Percentiles rank a stretch among this genome's conserved stretches.
phyloP scores from a whole-genome alignment of 2,329 filamentous ascomycete genomes.

The Ambrosiella cleistominuta region DNA sequence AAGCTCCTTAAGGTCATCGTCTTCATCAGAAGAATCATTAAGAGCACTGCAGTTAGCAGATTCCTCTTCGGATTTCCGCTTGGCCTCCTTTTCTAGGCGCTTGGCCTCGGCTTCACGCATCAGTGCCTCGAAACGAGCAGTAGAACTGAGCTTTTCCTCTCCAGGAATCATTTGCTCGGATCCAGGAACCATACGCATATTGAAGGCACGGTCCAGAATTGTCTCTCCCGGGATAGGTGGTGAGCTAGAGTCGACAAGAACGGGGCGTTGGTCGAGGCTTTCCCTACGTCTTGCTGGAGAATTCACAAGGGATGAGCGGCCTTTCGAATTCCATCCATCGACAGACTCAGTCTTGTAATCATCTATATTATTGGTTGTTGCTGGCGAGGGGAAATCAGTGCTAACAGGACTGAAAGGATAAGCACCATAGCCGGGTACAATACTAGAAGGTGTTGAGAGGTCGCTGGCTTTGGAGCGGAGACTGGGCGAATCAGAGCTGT shows the following conservation, averaged over 20 bases:
- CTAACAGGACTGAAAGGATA: constrained; percentile 27
- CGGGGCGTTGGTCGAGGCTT: constrained; percentile 28
- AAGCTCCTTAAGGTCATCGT: constrained; percentile 21
- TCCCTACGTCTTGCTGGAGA: constrained; percentile 38
- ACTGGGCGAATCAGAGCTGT: constrained; percentile 41
- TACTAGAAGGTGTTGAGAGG: constrained; percentile 39
- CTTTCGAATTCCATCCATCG: constrained; percentile 42
- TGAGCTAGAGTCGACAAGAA: constrained; percentile 28
- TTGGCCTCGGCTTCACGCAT: constrained; percentile 44
- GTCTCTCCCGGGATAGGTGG: constrained; percentile 42
- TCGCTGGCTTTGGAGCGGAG: constrained; percentile 45
- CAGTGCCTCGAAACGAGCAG: constrained; percentile 47
- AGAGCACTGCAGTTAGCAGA: constrained; percentile 15
- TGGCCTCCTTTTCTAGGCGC: constrained; percentile 24
- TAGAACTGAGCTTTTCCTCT: constrained; percentile 45
- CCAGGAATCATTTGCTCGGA: constrained; percentile 36
- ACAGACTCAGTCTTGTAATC: constrained; percentile 38
- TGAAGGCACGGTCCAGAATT: constrained; percentile 49
- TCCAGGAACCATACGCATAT: constrained; percentile 44
- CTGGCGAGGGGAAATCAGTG: constrained; percentile 36
- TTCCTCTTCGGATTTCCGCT: constrained; percentile 17
- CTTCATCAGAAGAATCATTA: constrained; percentile 24
- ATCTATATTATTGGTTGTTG: constrained; percentile 30
- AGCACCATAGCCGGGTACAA: constrained; percentile 13
- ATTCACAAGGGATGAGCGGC: constrained; percentile 38